Percentiles rank a stretch among this genome's conserved stretches.
These are phyloP conservation scores for Ogataea hybrid DNA, from an alignment of 1,139 yeast species.

Conservation along the genomic window DNA sequence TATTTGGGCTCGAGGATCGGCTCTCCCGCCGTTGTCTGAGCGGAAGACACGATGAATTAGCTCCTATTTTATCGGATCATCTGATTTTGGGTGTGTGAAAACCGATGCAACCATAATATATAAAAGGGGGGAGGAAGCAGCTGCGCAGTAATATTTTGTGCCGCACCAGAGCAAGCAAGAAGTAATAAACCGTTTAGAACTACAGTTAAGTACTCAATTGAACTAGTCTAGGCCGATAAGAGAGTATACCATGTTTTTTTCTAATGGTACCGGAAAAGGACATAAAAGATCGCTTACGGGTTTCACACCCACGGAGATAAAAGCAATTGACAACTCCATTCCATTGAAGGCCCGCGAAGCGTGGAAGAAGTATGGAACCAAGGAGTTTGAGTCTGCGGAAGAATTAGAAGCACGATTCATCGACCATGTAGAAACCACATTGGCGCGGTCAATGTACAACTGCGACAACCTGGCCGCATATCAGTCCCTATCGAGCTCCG, in stretches of 20 bases:
- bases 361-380: slow-evolving; percentile 67
- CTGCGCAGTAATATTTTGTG: background rate
- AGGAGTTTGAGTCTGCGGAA: slow-evolving; percentile 51
- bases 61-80: slow-evolving; percentile 3
- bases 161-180: background rate
- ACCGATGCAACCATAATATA: slow-evolving; percentile 8
- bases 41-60: background rate
- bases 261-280: slow-evolving; percentile 12
- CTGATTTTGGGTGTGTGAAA: slow-evolving; percentile 8
- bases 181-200: too few species aligned
- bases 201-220: too few species aligned
- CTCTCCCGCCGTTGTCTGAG: slow-evolving; percentile 36
- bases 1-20: slow-evolving; percentile 52
- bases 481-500: slow-evolving; percentile 78
- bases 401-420: slow-evolving; percentile 71
- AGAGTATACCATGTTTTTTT: slow-evolving; percentile 9
- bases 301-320: slow-evolving; percentile 85
- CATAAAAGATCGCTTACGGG: slow-evolving; percentile 81
- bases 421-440: slow-evolving; percentile 82
- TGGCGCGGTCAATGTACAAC: slow-evolving; percentile 87
- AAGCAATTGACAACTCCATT: slow-evolving; percentile 75
- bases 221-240: too few species aligned
- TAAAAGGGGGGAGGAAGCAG: slow-evolving; percentile 3
- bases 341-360: slow-evolving; percentile 73
- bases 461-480: slow-evolving; percentile 93